Evolutionary conservation across 2,329 filamentous ascomycete species (phyloP).

Genomic region (Orbilia oligospora): DNA sequence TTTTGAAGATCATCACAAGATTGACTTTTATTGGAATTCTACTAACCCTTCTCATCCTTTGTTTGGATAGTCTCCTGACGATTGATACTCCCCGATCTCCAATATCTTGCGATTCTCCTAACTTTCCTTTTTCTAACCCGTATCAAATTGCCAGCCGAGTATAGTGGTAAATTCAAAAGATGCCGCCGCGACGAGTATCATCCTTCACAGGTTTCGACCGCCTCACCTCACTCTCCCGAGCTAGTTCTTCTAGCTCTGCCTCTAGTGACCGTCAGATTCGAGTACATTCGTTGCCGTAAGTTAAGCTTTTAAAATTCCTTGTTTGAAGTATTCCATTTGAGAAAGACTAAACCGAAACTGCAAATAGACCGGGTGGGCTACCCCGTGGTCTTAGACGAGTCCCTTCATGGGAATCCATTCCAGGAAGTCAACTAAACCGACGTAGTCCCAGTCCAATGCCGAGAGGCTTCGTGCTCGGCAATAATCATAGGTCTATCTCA

Average conservation of each 20-base stretch:
- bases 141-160: too few relatives aligned
- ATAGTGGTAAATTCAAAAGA: neutral
- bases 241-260: neutral
- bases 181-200: conserved; percentile 5
- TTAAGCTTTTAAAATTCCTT: neutral
- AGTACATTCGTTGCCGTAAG: conserved; percentile 45
- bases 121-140: neutral
- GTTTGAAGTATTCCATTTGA: neutral
- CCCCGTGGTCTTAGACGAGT: conserved; percentile 30
- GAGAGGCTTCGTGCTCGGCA: neutral
- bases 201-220: conserved; percentile 1
- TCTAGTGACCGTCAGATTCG: neutral
- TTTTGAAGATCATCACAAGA: too few relatives aligned
- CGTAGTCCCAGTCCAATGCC: neutral
- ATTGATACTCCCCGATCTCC: too few relatives aligned
- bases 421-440: neutral
- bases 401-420: conserved; percentile 13
- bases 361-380: conserved; percentile 36
- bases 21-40: too few relatives aligned
- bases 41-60: too few relatives aligned
- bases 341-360: neutral
- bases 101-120: neutral
- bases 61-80: too few relatives aligned
- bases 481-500: neutral
- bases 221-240: neutral